Evolutionary conservation across 176 grass and related monocot genomes (phyloP), one percentile per base, ranked within the genome.

Genomic region (Oryza officinalis): DNA sequence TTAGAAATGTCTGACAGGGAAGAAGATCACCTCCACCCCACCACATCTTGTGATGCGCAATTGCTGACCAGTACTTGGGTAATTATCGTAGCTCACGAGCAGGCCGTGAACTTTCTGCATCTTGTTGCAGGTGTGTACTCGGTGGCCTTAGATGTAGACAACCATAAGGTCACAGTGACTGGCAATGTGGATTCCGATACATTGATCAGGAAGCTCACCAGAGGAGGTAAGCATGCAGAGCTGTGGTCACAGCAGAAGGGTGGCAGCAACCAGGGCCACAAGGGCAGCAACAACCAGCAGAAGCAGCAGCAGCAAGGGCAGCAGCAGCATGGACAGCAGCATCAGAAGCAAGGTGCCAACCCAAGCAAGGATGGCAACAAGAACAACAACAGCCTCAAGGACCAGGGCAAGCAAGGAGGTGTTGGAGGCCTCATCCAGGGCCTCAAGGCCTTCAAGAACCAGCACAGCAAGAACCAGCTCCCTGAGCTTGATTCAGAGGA

Each of bases 371-470:
- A 85, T 71, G 65, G 54, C 14, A 68, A 69, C 83, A 87, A 71
- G 49, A 93, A 93, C 63, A 88, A 79, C 86, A 84, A 63, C 8
- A 70, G 15, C 26, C 88, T 84, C 6, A 95, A 93, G 80, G 93
- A 93, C 1, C 89, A 93, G 74, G 89, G 76, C 14, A 97, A 91
- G 78, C 85, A 91, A 81, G 90, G 91, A 33, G 92, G 68, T 63
- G 75, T 79, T 5, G 88, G 87, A 79, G 27, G 85, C 75, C 91
- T 99, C 74, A 92, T 99, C 71, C 97, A 96, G 85, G 91, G 90
- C 44, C 91, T 99, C 27, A 90, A 94, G 80, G 86, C 83, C 60
- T 99, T 99, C 86, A 99, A 99, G 78, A 92, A 74, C 77, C 97
- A 92, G 86, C 89, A 96, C 88, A 91, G 46, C 87, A 84, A 94